Percentiles rank a stretch among this genome's conserved stretches.
phyloP scores from a whole-genome alignment of 208 protist species.

The Leishmania tropica region DNA sequence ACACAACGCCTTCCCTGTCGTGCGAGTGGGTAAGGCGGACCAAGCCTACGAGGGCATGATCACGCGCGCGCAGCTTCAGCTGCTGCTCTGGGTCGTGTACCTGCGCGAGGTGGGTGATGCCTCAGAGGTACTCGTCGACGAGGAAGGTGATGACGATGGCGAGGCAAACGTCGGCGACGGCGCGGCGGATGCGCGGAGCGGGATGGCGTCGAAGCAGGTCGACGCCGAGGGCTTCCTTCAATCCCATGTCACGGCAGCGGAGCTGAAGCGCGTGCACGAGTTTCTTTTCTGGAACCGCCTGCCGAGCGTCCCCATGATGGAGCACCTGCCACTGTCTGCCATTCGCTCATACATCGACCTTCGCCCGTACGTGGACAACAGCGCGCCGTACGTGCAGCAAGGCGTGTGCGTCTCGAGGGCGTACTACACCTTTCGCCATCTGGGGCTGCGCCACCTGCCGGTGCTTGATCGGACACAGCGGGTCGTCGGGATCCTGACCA shows the following conservation, averaged over 20 bases:
- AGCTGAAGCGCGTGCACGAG: constrained; percentile 51
- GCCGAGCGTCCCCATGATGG: constrained; percentile 34
- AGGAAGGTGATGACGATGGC: not conserved
- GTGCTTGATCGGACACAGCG: constrained; percentile 63
- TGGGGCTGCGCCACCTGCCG: constrained; percentile 82
- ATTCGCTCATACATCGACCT: constrained; percentile 45
- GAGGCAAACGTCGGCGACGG: not conserved
- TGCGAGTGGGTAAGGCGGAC: constrained; percentile 42
- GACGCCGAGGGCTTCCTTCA: not conserved
- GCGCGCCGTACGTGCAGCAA: constrained; percentile 57
- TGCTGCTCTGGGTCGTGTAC: constrained; percentile 67
- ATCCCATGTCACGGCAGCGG: constrained; percentile 40
- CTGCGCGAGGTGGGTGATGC: constrained; percentile 39
- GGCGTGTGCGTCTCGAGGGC: constrained; percentile 66
- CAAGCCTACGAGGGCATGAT: constrained; percentile 50
- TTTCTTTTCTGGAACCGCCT: constrained; percentile 61
- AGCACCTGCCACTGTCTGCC: constrained; percentile 30
- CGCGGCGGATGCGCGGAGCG: not conserved
- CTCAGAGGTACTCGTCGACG: constrained; percentile 16
- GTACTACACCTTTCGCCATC: constrained; percentile 73
- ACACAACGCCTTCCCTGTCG: constrained; percentile 90
- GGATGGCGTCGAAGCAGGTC: not conserved
- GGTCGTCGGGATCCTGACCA: constrained; percentile 82
- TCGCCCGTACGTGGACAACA: constrained; percentile 65
- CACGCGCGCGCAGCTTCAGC: constrained; percentile 51